Conservation (phyloP, 2,329 filamentous ascomycete genomes). For the Fusarium tjaetaba region DNA sequence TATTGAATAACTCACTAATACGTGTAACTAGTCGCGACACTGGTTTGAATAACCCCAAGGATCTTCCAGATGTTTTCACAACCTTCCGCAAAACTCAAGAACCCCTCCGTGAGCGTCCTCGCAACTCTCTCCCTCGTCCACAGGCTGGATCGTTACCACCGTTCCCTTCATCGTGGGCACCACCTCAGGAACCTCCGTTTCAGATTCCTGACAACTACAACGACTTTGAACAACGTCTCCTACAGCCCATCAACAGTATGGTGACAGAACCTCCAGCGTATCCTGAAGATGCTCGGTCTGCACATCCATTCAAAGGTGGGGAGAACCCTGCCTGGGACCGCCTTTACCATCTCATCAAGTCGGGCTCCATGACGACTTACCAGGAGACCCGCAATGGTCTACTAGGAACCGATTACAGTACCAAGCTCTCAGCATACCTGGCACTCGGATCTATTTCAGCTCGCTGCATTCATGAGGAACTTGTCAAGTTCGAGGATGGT, state of each 20-base stretch:
- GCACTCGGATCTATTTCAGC: constrained; percentile 78
- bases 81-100: constrained; percentile 78
- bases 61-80: constrained; percentile 80
- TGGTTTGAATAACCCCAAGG: constrained; percentile 62
- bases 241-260: constrained; percentile 65
- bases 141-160: constrained; percentile 62
- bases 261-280: constrained; percentile 62
- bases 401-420: constrained; percentile 76
- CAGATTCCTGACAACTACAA: constrained; percentile 66
- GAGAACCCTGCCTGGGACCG: constrained; percentile 69
- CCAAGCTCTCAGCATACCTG: constrained; percentile 79
- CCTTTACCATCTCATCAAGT: constrained; percentile 67
- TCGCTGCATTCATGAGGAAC: constrained; percentile 74
- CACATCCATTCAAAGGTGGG: constrained; percentile 75
- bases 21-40: constrained; percentile 68
- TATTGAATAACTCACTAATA: constrained; percentile 23
- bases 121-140: constrained; percentile 65
- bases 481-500: constrained; percentile 76
- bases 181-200: constrained; percentile 71
- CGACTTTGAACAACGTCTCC: constrained; percentile 62
- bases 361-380: constrained; percentile 70
- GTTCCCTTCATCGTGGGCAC: constrained; percentile 58
- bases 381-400: constrained; percentile 78
- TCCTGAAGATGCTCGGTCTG: constrained; percentile 64
- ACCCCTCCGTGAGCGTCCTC: constrained; percentile 72